Conservation (phyloP, 805 yeast species). For the Hermanozyma aechmeae region DNA sequence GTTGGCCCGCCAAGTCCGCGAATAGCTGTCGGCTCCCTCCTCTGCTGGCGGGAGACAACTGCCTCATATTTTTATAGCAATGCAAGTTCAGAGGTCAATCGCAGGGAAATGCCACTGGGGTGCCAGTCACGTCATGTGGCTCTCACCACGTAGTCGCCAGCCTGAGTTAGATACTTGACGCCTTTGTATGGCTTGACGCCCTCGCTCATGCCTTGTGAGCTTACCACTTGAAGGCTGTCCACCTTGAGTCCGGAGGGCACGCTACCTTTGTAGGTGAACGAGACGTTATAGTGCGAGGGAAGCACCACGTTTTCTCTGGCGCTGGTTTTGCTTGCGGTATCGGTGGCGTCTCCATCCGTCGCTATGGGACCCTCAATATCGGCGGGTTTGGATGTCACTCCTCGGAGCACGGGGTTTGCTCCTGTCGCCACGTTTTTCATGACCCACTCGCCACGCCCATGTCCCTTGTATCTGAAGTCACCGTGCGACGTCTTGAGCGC, state of each 20-base stretch:
- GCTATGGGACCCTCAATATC: no score
- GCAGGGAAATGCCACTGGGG: no score
- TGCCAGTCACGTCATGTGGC: no score
- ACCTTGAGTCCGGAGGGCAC: constrained; percentile 72
- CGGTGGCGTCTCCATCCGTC: no score
- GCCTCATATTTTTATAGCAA: no score
- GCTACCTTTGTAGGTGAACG: constrained; percentile 55
- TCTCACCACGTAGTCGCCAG: constrained; percentile 46
- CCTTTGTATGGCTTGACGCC: constrained; percentile 80
- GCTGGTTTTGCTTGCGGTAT: no score
- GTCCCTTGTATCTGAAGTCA: constrained; percentile 49
- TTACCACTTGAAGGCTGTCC: constrained; percentile 48
- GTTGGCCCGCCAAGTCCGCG: no score
- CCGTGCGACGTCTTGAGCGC: constrained; percentile 67
- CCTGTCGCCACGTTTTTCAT: constrained; percentile 53
- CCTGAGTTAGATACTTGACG: constrained; percentile 66
- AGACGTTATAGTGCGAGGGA: constrained; percentile 25
- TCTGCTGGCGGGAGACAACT: no score
- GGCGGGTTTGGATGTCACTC: no score
- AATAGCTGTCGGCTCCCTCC: no score
- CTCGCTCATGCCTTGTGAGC: constrained; percentile 50
- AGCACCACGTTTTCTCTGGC: no score
- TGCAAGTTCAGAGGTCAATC: no score
- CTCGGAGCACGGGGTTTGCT: constrained; percentile 58
- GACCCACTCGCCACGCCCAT: constrained; percentile 58